Conservation (phyloP, 805 yeast genomes). For the Ogataea angusta region DNA sequence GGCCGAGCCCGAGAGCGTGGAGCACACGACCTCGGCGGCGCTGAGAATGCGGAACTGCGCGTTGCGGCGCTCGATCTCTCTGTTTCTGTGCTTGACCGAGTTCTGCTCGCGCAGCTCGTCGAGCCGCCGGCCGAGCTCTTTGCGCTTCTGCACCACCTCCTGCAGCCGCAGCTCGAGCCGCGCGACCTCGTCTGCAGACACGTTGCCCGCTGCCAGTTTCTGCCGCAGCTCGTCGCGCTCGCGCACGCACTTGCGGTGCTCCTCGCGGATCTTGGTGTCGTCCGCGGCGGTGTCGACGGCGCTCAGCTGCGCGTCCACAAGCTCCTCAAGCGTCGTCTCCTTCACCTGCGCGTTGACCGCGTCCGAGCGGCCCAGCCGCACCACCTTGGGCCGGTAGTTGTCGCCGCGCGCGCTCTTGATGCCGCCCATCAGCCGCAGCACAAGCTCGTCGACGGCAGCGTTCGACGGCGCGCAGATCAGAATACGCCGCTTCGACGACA, state of each 20-base stretch:
- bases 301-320: constrained; percentile 62
- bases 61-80: constrained; percentile 75
- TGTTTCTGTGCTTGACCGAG: constrained; percentile 63
- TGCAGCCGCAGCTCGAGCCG: constrained; percentile 50
- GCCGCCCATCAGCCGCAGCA: constrained; percentile 74
- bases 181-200: constrained; percentile 42
- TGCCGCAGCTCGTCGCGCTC: constrained; percentile 57
- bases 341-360: constrained; percentile 79
- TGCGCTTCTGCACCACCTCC: constrained; percentile 56
- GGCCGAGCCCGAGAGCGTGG: constrained; percentile 92
- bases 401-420: constrained; percentile 55
- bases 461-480: constrained; percentile 97
- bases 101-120: constrained; percentile 78
- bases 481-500: constrained; percentile 47
- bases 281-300: constrained; percentile 34
- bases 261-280: constrained; percentile 48
- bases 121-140: constrained; percentile 65
- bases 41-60: constrained; percentile 68
- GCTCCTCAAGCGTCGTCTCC: constrained; percentile 81
- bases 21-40: constrained; percentile 81
- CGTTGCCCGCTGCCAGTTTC: constrained; percentile 26
- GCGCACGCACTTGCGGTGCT: constrained; percentile 47
- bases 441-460: constrained; percentile 97
- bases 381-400: constrained; percentile 59
- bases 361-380: constrained; percentile 87